These are phyloP conservation scores for Leersia perrieri DNA, from an alignment of 176 grass and related monocot species.

Conservation along the genomic window DNA sequence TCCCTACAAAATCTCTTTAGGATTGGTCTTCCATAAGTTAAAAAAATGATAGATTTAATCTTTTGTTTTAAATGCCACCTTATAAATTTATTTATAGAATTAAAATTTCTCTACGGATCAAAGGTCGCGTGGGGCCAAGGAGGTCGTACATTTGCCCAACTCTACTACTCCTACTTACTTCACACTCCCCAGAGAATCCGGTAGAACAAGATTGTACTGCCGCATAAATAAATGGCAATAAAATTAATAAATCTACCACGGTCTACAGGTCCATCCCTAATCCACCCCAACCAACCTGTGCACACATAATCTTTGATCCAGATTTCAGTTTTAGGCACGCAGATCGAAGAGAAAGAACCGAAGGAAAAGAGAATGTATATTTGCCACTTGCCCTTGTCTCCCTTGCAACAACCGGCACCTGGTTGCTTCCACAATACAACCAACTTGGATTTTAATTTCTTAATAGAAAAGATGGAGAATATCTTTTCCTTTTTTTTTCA, in stretches of 20 bases:
- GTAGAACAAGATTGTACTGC: neutral
- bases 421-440: neutral
- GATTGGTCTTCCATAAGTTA: too few species aligned
- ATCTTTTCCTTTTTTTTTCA: neutral
- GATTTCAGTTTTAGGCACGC: conserved; percentile 8
- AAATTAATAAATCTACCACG: neutral
- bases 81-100: too few species aligned
- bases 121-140: too few species aligned
- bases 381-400: conserved; percentile 12
- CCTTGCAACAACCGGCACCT: conserved; percentile 16
- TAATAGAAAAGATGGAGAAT: neutral
- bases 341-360: neutral
- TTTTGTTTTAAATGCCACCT: too few species aligned
- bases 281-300: neutral
- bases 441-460: neutral
- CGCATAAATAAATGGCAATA: neutral
- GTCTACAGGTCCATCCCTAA: neutral
- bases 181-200: neutral
- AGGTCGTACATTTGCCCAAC: too few species aligned
- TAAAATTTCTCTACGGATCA: too few species aligned
- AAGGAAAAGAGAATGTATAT: neutral
- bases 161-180: too few species aligned
- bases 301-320: neutral
- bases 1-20: too few species aligned
- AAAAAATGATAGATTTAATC: too few species aligned